These are phyloP conservation scores for Plasmodium falciparum DNA, from an alignment of 169 alveolate species.

Conservation along the genomic window DNA sequence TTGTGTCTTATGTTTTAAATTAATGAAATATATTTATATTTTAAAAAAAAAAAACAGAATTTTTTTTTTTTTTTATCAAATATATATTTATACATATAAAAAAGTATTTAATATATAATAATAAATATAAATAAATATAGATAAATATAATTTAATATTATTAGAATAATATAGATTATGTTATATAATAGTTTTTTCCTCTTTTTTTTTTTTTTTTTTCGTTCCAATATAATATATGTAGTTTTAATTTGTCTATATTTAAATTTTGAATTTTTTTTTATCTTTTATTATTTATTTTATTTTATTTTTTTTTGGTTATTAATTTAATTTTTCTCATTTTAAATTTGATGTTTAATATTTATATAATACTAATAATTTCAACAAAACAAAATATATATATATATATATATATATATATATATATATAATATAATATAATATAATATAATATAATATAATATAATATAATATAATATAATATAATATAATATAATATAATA, in stretches of 20 bases:
- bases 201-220: neutral
- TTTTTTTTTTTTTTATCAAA: too few species aligned
- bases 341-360: conserved; percentile 29
- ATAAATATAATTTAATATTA: neutral
- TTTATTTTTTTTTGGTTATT: conserved; percentile 5
- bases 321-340: conserved; percentile 22
- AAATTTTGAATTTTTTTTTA: conserved; percentile 46
- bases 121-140: neutral
- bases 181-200: neutral
- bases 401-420: too few species aligned
- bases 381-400: neutral
- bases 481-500: too few species aligned
- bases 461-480: too few species aligned
- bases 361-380: conserved; percentile 1
- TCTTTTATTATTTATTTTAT: neutral
- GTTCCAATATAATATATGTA: neutral
- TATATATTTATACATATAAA: too few species aligned
- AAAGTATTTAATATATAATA: neutral
- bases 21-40: too few species aligned
- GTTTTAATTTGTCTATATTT: conserved; percentile 17
- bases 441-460: too few species aligned
- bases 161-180: neutral
- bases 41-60: too few species aligned
- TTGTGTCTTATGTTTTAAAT: too few species aligned
- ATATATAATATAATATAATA: too few species aligned